Conservation (phyloP, 106 monocot genomes). For the Ottelia alismoides region DNA sequence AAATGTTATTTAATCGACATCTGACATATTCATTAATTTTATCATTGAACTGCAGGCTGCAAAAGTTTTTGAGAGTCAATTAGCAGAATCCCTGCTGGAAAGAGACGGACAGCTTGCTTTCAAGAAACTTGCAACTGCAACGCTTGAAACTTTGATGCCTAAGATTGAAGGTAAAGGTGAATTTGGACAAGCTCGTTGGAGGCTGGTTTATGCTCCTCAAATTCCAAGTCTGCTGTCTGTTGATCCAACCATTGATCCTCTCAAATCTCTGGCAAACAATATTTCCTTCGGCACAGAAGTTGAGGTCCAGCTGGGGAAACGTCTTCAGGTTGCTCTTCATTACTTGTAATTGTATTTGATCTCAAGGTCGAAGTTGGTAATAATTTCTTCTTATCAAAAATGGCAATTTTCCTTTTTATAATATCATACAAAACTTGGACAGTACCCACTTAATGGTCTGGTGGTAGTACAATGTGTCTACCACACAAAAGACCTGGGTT, state of each 20-base stretch:
- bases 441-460: too few relatives aligned
- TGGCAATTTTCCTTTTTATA: too few relatives aligned
- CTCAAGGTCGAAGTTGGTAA: too few relatives aligned
- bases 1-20: too few relatives aligned
- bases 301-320: slow-evolving; percentile 95
- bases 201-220: slow-evolving; percentile 96
- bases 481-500: too few relatives aligned
- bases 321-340: slow-evolving; percentile 56
- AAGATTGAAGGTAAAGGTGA: slow-evolving; percentile 97
- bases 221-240: slow-evolving; percentile 91
- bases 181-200: slow-evolving; percentile 96
- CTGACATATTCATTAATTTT: too few relatives aligned
- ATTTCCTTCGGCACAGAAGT: slow-evolving; percentile 97
- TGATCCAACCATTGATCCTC: slow-evolving; percentile 81
- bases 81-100: slow-evolving; percentile 93
- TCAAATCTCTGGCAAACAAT: slow-evolving; percentile 90
- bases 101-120: slow-evolving; percentile 93
- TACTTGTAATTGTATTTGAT: too few relatives aligned
- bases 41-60: slow-evolving; percentile 56
- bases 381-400: too few relatives aligned
- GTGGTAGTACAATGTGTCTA: too few relatives aligned
- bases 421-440: too few relatives aligned
- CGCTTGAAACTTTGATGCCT: slow-evolving; percentile 94
- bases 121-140: slow-evolving; percentile 96
- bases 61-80: slow-evolving; percentile 86